These are phyloP conservation scores for Microsporum audouinii DNA, from an alignment of 2,329 filamentous ascomycete species.

Conservation along the genomic window DNA sequence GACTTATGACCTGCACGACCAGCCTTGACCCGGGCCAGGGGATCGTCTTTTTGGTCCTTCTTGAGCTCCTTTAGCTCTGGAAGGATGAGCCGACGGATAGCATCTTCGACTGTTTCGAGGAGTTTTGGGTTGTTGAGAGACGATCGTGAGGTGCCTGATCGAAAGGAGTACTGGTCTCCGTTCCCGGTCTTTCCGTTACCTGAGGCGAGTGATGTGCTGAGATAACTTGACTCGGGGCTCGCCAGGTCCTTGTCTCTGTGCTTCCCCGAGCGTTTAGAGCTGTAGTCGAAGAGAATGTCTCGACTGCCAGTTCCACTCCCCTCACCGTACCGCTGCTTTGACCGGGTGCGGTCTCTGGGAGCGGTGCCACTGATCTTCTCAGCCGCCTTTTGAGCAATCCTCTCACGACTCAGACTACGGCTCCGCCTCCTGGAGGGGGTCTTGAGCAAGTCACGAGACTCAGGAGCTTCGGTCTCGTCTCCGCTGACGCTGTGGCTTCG, in stretches of 20 bases:
- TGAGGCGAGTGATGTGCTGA: conserved; percentile 46
- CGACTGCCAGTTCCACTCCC: conserved; percentile 33
- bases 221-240: conserved; percentile 50
- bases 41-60: conserved; percentile 68
- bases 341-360: conserved; percentile 34
- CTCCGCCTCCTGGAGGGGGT: conserved; percentile 45
- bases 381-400: conserved; percentile 56
- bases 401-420: conserved; percentile 49
- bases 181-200: conserved; percentile 23
- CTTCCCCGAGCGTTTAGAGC: conserved; percentile 37
- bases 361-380: conserved; percentile 44
- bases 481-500: conserved; percentile 53
- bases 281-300: conserved; percentile 29
- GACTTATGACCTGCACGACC: conserved; percentile 51
- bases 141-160: conserved; percentile 50
- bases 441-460: conserved; percentile 36
- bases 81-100: conserved; percentile 76
- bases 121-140: conserved; percentile 88
- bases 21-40: conserved; percentile 56
- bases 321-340: conserved; percentile 32
- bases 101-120: conserved; percentile 84
- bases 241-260: conserved; percentile 43
- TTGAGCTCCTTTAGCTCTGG: conserved; percentile 88
- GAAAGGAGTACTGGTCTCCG: conserved; percentile 47
- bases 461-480: conserved; percentile 29